Conservation (phyloP, 2,329 filamentous ascomycete genomes). For the Trichophyton schoenleinii region DNA sequence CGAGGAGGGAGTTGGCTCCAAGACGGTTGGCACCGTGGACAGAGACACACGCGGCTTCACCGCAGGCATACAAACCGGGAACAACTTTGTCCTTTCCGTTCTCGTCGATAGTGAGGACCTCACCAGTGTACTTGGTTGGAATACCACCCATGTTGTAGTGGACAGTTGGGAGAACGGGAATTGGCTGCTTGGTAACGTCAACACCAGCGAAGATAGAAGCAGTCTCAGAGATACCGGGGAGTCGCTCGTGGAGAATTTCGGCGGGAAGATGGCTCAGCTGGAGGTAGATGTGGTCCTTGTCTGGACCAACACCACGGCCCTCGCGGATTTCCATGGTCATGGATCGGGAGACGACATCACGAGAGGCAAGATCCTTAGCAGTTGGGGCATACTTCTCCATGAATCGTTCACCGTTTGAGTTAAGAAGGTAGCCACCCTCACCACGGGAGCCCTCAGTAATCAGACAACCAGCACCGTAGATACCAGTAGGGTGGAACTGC, state of each 20-base stretch:
- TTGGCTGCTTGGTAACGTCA: conserved; percentile 92
- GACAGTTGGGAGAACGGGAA: conserved; percentile 88
- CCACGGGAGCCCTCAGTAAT: conserved; percentile 97
- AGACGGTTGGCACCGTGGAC: conserved; percentile 97
- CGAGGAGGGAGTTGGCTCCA: conserved; percentile 93
- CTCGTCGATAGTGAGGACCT: conserved; percentile 81
- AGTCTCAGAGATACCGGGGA: conserved; percentile 97
- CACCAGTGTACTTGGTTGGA: conserved; percentile 90
- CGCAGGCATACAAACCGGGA: conserved; percentile 87
- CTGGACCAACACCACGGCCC: conserved; percentile 87
- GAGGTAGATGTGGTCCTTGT: conserved; percentile 98
- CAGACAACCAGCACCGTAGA: conserved; percentile 94
- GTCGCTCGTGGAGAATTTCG: conserved; percentile 86
- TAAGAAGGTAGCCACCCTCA: conserved; percentile 94
- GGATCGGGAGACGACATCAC: conserved; percentile 90
- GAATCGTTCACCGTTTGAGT: conserved; percentile 96
- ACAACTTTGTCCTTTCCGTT: conserved; percentile 84
- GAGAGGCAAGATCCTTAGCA: conserved; percentile 91
- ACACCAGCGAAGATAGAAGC: conserved; percentile 95
- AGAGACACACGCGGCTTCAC: conserved; percentile 93
- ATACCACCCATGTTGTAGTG: conserved; percentile 99
- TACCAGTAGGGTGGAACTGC: conserved; percentile 97
- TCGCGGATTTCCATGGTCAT: conserved; percentile 99
- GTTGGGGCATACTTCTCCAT: conserved; percentile 98
- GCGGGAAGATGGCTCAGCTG: conserved; percentile 90